These are phyloP conservation scores for Cryptococcus hybrid DNA, from an alignment of 1,284 basidiomycete genomes.

Conservation along the genomic window DNA sequence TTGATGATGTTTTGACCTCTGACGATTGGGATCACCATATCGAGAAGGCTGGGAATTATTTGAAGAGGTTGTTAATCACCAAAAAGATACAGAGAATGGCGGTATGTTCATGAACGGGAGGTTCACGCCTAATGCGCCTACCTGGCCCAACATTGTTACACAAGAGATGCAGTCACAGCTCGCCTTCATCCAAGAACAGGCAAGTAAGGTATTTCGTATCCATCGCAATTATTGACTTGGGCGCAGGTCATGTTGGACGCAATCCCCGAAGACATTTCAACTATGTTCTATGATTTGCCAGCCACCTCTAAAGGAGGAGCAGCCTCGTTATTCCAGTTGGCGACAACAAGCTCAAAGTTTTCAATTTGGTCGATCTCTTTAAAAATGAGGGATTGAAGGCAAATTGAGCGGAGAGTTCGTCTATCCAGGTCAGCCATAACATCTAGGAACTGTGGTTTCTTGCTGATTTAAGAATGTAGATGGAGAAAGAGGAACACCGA, in stretches of 20 bases:
- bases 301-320: conserved; percentile 69
- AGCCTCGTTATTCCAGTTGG: conserved; percentile 37
- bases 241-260: conserved; percentile 56
- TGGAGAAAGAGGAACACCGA: conserved; percentile 31
- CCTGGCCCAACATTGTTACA: conserved; percentile 58
- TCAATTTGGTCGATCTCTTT: conserved; percentile 36
- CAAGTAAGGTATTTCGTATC: conserved; percentile 30
- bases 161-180: conserved; percentile 62
- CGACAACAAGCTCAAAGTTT: conserved; percentile 24
- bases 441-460: conserved; percentile 16
- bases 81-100: conserved; percentile 19
- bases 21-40: conserved; percentile 34
- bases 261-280: conserved; percentile 63
- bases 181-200: conserved; percentile 69
- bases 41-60: conserved; percentile 23
- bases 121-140: conserved; percentile 52
- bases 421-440: conserved; percentile 58
- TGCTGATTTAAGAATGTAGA: neutral
- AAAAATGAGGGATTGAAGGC: conserved; percentile 13
- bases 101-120: conserved; percentile 83
- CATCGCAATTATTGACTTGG: no score
- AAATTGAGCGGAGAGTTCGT: conserved; percentile 55
- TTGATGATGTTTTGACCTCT: conserved; percentile 49
- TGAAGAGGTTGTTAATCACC: conserved; percentile 31
- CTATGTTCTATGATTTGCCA: conserved; percentile 87